Evolutionary conservation across 495 filamentous ascomycete genomes (phyloP).

Genomic region (Daldinia grandis): DNA sequence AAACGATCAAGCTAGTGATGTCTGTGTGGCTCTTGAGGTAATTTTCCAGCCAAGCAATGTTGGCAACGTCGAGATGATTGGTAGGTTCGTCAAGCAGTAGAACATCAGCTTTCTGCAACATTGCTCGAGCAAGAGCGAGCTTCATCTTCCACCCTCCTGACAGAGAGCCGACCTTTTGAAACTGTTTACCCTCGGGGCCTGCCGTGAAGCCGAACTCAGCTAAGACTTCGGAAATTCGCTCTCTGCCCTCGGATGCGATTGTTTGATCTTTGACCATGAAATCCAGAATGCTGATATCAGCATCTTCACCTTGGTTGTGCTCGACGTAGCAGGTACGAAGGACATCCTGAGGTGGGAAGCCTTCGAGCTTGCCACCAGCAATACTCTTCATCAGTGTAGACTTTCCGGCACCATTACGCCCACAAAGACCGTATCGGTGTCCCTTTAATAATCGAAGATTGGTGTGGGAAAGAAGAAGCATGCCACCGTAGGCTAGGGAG

Average conservation of each 20-base stretch:
- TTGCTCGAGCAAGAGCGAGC: constrained; percentile 92
- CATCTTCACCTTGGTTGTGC: constrained; percentile 97
- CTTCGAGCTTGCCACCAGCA: constrained; percentile 92
- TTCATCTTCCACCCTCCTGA: constrained; percentile 99
- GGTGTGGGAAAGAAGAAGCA: constrained; percentile 96
- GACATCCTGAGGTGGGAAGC: constrained; percentile 89
- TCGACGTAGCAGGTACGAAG: constrained; percentile 98
- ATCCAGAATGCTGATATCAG: constrained; percentile 92
- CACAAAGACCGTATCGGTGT: constrained; percentile 95
- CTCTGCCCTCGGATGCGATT: constrained; percentile 74
- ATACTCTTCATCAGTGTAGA: constrained; percentile 98
- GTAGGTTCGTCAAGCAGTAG: constrained; percentile 97
- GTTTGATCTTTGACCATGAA: constrained; percentile 86
- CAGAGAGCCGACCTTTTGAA: constrained; percentile 87
- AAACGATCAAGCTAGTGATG: constrained; percentile 97
- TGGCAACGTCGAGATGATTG: constrained; percentile 96
- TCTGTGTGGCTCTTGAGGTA: constrained; percentile 96
- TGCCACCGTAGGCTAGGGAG: constrained; percentile 96
- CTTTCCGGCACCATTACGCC: constrained; percentile 96
- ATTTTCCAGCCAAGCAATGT: constrained; percentile 93
- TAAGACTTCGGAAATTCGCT: constrained; percentile 83
- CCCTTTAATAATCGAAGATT: constrained; percentile 94
- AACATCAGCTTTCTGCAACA: constrained; percentile 96
- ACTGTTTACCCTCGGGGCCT: constrained; percentile 86
- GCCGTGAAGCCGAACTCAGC: constrained; percentile 92